Percentiles rank a stretch among this genome's conserved stretches.
phyloP scores from a whole-genome alignment of 768 basidiomycete genomes.

The Xanthoconium stramineum region DNA sequence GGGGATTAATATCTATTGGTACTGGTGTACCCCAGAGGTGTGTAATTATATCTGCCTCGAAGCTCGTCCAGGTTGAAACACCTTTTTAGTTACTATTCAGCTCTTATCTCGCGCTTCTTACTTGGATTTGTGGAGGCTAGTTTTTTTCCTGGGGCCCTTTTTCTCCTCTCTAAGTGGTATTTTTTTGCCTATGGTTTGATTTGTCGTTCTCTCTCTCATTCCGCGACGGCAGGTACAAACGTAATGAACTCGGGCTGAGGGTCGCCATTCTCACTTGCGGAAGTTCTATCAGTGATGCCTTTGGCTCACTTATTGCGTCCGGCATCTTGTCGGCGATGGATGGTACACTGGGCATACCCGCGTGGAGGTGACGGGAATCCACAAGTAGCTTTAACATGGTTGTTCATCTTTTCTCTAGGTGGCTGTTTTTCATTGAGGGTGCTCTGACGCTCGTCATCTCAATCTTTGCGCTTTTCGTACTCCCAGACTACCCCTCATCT shows the following conservation, averaged over 20 bases:
- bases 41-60: background rate
- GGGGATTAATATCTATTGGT: background rate
- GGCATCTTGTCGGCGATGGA: conserved; percentile 18
- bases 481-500: conserved; percentile 71
- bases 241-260: background rate
- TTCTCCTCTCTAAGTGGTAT: background rate
- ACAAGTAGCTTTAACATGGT: background rate
- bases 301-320: background rate
- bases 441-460: conserved; percentile 51
- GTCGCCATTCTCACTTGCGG: background rate
- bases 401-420: conserved; percentile 36
- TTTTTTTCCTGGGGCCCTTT: background rate
- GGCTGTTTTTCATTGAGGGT: conserved; percentile 71
- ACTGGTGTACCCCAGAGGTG: background rate
- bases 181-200: background rate
- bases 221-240: background rate
- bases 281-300: background rate
- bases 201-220: background rate
- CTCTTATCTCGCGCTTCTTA: background rate
- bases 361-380: conserved; percentile 59
- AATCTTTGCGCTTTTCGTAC: conserved; percentile 51
- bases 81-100: background rate
- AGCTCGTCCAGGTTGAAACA: background rate
- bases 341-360: conserved; percentile 55
- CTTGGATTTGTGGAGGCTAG: background rate